phyloP scores from a whole-genome alignment of 306 rosid genomes.

The Gastrolobium bilobum region DNA sequence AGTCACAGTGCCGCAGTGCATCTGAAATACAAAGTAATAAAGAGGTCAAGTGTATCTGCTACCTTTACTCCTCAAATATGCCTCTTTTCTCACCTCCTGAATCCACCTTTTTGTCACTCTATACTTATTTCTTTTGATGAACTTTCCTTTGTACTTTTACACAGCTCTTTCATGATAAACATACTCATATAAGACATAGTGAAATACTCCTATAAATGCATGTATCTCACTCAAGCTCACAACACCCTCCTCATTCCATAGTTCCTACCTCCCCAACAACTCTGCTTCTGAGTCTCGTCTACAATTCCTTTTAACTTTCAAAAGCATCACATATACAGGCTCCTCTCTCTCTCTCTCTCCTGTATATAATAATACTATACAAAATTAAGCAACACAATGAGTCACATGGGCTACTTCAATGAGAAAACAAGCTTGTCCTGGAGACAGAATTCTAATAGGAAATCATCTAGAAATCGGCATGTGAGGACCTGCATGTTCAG shows the following conservation, averaged over 20 bases:
- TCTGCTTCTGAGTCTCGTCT: constrained; percentile 37
- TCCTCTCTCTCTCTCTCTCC: not conserved
- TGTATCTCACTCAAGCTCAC: constrained; percentile 40
- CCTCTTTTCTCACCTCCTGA: constrained; percentile 60
- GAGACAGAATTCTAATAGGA: constrained; percentile 51
- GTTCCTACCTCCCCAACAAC: constrained; percentile 31
- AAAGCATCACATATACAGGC: not conserved
- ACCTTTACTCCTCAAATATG: constrained; percentile 44
- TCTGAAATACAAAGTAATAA: constrained; percentile 42
- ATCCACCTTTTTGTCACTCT: constrained; percentile 47
- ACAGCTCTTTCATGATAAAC: constrained; percentile 40
- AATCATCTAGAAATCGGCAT: constrained; percentile 43
- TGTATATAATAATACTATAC: constrained; percentile 26
- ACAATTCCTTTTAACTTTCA: constrained; percentile 31
- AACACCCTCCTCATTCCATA: constrained; percentile 37
- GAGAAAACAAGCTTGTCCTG: constrained; percentile 51
- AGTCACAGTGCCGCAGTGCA: constrained; percentile 41
- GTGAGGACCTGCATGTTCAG: constrained; percentile 55
- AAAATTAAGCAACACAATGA: constrained; percentile 44
- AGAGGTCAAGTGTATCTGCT: constrained; percentile 45
- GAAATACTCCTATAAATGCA: constrained; percentile 44
- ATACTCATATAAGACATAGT: constrained; percentile 6
- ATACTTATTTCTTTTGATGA: constrained; percentile 22
- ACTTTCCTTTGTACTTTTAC: constrained; percentile 41
- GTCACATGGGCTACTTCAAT: constrained; percentile 41